Evolutionary conservation across 2,329 filamentous ascomycete species (phyloP).

Genomic region (Cryoendolithus antarcticus): DNA sequence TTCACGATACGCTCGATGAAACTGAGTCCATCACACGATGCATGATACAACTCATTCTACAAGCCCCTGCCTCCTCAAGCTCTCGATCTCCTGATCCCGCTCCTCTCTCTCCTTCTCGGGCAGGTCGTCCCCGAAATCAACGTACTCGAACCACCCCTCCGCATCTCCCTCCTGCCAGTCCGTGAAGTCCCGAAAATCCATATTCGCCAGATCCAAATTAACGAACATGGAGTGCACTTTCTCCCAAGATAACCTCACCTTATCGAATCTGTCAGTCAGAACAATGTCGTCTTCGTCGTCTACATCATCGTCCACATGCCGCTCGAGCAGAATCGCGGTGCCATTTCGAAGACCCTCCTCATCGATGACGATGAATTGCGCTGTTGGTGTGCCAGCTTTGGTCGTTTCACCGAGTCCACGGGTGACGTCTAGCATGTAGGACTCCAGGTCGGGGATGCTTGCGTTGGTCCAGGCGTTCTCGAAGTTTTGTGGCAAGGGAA

Average conservation of each 20-base stretch:
- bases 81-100: neutral
- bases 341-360: conserved; percentile 3
- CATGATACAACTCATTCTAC: too few species aligned
- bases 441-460: conserved; percentile 7
- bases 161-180: too few species aligned
- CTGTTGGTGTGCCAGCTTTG: neutral
- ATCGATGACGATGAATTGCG: conserved; percentile 7
- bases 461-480: conserved; percentile 7
- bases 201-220: conserved; percentile 12
- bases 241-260: conserved; percentile 8
- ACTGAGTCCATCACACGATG: too few species aligned
- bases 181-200: conserved; percentile 8
- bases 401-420: neutral
- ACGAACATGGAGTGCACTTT: conserved; percentile 6
- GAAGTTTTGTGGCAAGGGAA: neutral
- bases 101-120: neutral
- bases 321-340: neutral
- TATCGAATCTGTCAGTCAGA: conserved; percentile 4
- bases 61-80: neutral
- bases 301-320: too few species aligned
- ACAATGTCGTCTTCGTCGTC: neutral
- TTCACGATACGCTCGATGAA: too few species aligned
- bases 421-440: conserved; percentile 4
- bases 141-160: neutral
- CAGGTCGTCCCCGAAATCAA: neutral